Conservation (phyloP, 495 filamentous ascomycete species). For the Annulohypoxylon nitens region DNA sequence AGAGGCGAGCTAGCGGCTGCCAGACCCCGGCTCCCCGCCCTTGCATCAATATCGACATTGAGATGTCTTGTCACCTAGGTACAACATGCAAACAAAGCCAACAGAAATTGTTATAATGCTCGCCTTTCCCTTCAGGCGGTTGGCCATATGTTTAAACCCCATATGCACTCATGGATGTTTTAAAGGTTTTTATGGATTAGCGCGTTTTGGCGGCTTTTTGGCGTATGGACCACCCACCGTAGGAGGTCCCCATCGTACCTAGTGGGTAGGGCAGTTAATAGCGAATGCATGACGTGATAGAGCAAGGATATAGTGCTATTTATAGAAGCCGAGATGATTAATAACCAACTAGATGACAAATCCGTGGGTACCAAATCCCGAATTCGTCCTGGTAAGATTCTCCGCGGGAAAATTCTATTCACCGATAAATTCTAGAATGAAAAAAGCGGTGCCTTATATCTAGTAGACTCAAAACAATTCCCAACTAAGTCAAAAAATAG, state of each 20-base stretch:
- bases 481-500: background rate
- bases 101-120: too few species aligned
- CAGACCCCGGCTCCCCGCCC: too few species aligned
- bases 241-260: too few species aligned
- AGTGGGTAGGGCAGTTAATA: background rate
- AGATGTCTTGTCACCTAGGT: too few species aligned
- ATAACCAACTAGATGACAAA: background rate
- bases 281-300: constrained; percentile 13
- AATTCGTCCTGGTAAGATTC: background rate
- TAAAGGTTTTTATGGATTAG: too few species aligned
- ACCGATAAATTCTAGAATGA: background rate
- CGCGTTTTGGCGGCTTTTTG: too few species aligned
- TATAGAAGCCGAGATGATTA: constrained; percentile 14
- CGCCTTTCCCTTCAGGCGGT: too few species aligned
- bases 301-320: background rate
- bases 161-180: background rate
- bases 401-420: background rate
- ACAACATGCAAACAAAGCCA: too few species aligned
- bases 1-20: too few species aligned
- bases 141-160: too few species aligned
- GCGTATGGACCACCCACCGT: too few species aligned
- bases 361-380: constrained; percentile 13
- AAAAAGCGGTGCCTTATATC: background rate
- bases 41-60: too few species aligned
- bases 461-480: background rate